Evolutionary conservation across 179 eudicot genomes (phyloP).

Genomic region (Dionaea muscipula): DNA sequence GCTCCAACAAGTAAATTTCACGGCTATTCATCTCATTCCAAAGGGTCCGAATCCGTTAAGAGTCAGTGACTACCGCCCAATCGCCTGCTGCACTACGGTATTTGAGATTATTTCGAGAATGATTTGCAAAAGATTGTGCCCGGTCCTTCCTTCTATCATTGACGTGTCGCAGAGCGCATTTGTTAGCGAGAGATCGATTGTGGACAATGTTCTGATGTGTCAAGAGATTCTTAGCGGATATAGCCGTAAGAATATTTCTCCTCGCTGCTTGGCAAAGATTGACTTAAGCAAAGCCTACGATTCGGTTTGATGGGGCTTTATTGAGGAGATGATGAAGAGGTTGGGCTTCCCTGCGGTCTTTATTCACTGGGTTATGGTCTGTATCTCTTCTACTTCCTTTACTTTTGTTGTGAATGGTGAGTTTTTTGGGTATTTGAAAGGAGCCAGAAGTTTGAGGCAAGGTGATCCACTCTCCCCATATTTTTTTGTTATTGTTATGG

Average conservation of each 20-base stretch:
- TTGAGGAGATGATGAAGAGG: background rate
- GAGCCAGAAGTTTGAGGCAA: no score
- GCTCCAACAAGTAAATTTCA: no score
- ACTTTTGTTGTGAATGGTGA: no score
- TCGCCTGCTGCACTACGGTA: background rate
- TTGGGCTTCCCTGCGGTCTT: background rate
- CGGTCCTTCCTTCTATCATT: background rate
- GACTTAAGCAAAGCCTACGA: background rate
- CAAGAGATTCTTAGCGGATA: background rate
- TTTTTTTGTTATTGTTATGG: no score
- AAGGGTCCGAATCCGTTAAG: background rate
- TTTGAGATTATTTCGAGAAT: background rate
- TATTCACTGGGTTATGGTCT: no score
- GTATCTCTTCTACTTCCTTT: no score
- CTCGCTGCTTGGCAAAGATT: background rate
- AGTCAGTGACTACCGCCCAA: background rate
- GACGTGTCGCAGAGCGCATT: background rate
- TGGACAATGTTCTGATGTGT: background rate
- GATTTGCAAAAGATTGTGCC: background rate
- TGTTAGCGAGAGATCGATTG: background rate
- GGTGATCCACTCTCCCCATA: no score
- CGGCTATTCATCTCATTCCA: background rate
- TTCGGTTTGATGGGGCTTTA: background rate
- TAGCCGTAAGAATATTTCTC: background rate
- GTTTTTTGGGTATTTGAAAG: no score